Conservation (phyloP, 805 yeast species). For the Starmerella kuoi region DNA sequence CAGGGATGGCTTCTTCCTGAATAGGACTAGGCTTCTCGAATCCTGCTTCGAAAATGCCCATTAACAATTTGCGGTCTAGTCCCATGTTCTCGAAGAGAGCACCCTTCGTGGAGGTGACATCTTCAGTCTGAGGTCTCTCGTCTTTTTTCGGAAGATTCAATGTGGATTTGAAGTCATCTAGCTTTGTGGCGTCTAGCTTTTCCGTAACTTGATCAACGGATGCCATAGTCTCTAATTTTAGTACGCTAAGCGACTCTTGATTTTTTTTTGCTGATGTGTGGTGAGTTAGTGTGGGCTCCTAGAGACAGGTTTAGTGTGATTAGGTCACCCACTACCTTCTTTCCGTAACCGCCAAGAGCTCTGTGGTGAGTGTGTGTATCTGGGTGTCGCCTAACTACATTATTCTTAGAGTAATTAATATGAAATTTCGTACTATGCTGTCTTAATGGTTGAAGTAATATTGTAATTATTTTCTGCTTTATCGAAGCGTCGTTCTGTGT, state of each 20-base stretch:
- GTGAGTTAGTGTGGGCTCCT: too few species aligned
- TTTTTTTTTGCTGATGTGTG: background rate
- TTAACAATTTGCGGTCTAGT: slow-evolving; percentile 80
- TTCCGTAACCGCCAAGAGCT: too few species aligned
- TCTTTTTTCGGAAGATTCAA: slow-evolving; percentile 74
- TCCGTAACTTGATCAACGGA: slow-evolving; percentile 10
- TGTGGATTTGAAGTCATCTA: slow-evolving; percentile 52
- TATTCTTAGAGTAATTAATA: too few species aligned
- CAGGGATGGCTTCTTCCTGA: slow-evolving; percentile 94
- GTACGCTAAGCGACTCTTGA: background rate
- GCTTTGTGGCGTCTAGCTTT: slow-evolving; percentile 4
- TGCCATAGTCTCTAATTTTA: background rate
- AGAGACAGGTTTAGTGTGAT: too few species aligned
- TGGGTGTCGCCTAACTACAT: too few species aligned
- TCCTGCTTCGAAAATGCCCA: slow-evolving; percentile 99
- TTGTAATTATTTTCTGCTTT: too few species aligned
- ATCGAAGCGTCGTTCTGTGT: too few species aligned
- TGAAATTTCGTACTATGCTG: too few species aligned
- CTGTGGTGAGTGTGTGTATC: too few species aligned
- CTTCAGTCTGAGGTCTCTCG: slow-evolving; percentile 93
- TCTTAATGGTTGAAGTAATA: too few species aligned
- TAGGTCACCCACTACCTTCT: too few species aligned
- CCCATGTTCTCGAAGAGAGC: slow-evolving; percentile 83
- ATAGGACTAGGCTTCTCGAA: slow-evolving; percentile 96
- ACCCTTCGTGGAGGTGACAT: slow-evolving; percentile 84